These are phyloP conservation scores for Silene coronaria DNA, from an alignment of 179 eudicot species.

Conservation along the genomic window DNA sequence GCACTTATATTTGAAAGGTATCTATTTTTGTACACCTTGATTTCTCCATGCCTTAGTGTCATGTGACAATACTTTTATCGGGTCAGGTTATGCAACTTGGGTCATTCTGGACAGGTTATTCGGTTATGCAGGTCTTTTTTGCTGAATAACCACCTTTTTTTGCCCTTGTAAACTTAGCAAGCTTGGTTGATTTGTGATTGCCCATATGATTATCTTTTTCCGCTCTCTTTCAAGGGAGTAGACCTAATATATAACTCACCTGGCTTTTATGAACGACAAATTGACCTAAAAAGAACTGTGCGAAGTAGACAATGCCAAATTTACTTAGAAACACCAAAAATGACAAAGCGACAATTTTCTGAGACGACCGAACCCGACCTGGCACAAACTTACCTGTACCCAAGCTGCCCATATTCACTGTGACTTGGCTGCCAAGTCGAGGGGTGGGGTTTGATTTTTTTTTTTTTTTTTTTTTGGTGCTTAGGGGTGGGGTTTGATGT, in stretches of 20 bases:
- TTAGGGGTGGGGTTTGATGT: background rate
- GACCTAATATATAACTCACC: background rate
- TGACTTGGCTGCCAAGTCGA: background rate
- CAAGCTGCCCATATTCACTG: background rate
- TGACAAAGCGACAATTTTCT: background rate
- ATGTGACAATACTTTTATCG: background rate
- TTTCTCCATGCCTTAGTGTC: background rate
- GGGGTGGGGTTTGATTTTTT: background rate
- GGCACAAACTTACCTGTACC: background rate
- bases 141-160: background rate
- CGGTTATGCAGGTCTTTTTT: background rate
- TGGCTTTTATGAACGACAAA: too few species aligned
- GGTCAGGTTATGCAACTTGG: background rate
- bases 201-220: background rate
- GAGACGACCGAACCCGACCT: too few species aligned
- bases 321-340: background rate
- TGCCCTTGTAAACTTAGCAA: background rate
- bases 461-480: too few species aligned
- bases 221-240: background rate
- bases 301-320: background rate
- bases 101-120: background rate
- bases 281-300: background rate
- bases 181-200: background rate
- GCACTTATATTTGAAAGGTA: constrained; percentile 76
- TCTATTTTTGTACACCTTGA: background rate